phyloP scores from a whole-genome alignment of 163 green algal genomes.

The Scenedesmus sp. region DNA sequence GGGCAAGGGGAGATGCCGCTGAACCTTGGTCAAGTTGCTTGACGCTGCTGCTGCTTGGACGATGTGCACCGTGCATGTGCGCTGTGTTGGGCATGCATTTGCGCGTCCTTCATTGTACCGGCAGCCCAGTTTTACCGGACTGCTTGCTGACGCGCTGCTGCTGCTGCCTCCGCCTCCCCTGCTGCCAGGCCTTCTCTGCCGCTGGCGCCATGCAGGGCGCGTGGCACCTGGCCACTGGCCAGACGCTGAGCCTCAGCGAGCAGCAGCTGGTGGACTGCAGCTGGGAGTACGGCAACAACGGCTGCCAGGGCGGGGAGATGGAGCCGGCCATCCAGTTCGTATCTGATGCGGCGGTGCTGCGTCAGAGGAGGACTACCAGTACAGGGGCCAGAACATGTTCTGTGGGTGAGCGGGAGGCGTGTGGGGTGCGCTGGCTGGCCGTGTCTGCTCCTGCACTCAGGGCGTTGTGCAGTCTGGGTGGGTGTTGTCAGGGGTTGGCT shows the following conservation, averaged over 20 bases:
- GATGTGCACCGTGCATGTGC: not conserved
- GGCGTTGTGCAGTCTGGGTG: too few species aligned
- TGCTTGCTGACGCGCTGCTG: not conserved
- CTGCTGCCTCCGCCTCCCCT: not conserved
- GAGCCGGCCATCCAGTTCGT: constrained; percentile 77
- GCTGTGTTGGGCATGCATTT: not conserved
- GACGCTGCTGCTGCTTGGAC: not conserved
- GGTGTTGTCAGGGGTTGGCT: too few species aligned
- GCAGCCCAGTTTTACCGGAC: not conserved
- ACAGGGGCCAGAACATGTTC: constrained; percentile 62
- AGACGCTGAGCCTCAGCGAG: constrained; percentile 75
- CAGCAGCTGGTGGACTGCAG: constrained; percentile 91
- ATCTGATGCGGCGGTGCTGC: constrained; percentile 70
- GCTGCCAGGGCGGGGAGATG: constrained; percentile 47
- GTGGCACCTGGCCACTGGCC: constrained; percentile 77
- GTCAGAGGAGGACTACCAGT: constrained; percentile 70
- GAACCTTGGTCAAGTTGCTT: not conserved
- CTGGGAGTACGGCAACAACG: constrained; percentile 74
- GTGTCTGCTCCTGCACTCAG: too few species aligned
- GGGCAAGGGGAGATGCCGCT: not conserved
- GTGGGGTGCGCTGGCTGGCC: not conserved
- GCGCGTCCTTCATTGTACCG: not conserved
- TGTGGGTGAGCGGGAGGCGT: constrained; percentile 44
- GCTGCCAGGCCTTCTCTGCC: constrained; percentile 69
- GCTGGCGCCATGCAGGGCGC: constrained; percentile 74